phyloP scores from a whole-genome alignment of 768 basidiomycete genomes.

The Pleurotus ostreatus region DNA sequence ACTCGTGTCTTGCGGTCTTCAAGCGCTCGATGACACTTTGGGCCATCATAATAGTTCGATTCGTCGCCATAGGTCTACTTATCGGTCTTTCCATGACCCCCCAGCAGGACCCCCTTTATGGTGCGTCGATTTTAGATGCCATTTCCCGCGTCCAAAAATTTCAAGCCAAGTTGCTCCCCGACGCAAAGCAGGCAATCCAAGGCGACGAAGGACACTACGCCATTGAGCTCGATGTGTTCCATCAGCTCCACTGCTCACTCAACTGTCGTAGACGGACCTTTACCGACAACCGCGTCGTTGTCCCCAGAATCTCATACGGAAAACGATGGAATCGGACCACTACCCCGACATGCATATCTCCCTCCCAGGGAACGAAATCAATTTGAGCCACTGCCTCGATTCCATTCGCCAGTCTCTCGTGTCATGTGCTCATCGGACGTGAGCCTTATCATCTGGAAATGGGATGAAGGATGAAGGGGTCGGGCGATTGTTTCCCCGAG shows the following conservation, averaged over 20 bases:
- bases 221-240: conserved; percentile 20
- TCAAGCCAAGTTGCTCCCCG: conserved; percentile 13
- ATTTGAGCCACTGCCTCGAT: conserved; percentile 19
- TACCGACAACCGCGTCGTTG: too few species aligned
- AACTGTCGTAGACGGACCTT: background rate
- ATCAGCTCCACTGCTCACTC: conserved; percentile 20
- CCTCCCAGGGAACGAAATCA: conserved; percentile 2
- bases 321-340: conserved; percentile 11
- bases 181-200: conserved; percentile 16
- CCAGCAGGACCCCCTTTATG: too few species aligned
- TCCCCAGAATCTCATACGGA: conserved; percentile 15
- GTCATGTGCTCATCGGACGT: conserved; percentile 18
- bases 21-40: too few species aligned
- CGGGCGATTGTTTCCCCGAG: background rate
- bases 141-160: conserved; percentile 16
- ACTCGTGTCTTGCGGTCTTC: too few species aligned
- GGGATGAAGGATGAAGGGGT: conserved; percentile 14
- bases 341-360: conserved; percentile 13
- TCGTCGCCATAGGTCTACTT: too few species aligned
- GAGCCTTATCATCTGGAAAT: conserved; percentile 18
- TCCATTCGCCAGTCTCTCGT: conserved; percentile 15
- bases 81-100: too few species aligned
- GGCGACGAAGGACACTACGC: conserved; percentile 16
- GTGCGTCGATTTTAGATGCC: conserved; percentile 2
- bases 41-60: too few species aligned